Evolutionary conservation across 140 eudicot species (phyloP).

Genomic region (Flaveria floridana): DNA sequence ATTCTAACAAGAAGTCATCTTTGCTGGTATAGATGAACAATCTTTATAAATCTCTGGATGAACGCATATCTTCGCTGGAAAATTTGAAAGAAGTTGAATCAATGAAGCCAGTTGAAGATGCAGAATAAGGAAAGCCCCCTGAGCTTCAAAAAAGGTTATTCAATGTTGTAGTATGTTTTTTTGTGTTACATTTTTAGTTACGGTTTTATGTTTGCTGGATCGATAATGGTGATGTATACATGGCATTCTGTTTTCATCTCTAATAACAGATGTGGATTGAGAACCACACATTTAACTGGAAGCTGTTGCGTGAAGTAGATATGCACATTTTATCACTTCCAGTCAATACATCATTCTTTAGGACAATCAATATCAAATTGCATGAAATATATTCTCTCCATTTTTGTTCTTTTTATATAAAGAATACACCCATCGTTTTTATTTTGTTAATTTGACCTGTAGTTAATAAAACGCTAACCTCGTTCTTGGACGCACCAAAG

Average conservation of each 20-base stretch:
- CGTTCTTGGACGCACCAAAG: no score
- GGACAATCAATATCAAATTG: not conserved
- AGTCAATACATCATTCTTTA: no score
- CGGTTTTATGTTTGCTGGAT: conserved; percentile 17
- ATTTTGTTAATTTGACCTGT: no score
- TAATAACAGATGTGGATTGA: conserved; percentile 32
- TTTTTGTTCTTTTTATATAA: no score
- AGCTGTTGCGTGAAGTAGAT: conserved; percentile 11
- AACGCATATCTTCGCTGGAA: conserved; percentile 66
- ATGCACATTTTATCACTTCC: conserved; percentile 22
- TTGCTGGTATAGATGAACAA: conserved; percentile 47
- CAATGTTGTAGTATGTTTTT: conserved; percentile 32
- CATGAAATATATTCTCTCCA: not conserved
- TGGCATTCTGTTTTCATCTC: conserved; percentile 28
- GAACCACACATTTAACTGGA: conserved; percentile 23
- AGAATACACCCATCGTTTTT: not conserved
- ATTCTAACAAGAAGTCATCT: conserved; percentile 5
- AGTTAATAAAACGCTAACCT: no score
- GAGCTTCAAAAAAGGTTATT: conserved; percentile 21
- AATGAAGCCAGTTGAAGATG: conserved; percentile 50
- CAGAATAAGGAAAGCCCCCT: conserved; percentile 43
- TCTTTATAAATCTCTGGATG: conserved; percentile 61
- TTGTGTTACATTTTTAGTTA: conserved; percentile 27
- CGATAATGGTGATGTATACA: conserved; percentile 31
- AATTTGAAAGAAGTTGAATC: conserved; percentile 59